Base-by-base conservation (phyloP, 2,329 filamentous ascomycete species). In the Fusarium tupiense region DNA sequence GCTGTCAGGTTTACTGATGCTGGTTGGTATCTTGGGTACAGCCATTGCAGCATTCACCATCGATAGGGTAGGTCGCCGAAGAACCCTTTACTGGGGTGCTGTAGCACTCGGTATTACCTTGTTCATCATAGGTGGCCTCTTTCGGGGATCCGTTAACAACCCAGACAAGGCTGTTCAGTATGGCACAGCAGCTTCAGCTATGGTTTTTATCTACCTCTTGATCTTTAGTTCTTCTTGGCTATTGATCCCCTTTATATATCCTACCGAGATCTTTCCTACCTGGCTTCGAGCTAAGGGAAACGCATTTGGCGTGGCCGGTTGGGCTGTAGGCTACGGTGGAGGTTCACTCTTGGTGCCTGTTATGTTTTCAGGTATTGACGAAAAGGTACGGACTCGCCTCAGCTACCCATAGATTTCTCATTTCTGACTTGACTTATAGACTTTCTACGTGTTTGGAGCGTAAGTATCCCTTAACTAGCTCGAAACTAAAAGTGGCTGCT, bases 1-100 rank as follows among this genome's bases (percentile, higher is more conserved):
- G 37, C 81, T 88, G 19, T 84, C 86, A 4, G 86, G 85, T 14
- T 84, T 85, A 13, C 74, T 87, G 8, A 88, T 87, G 53, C 86
- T 85, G 3, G 83, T 88, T 59, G 86, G 86, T 20, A 86, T 88
- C 44, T 60, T 87, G 14, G 86, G 85, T 8, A 88, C 86, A 12
- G 83, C 87, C 53, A 86, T 88, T 72, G 85, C 83, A 67, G 86
- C 86, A 6, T 85, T 83, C 50, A 80, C 80, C 29, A 77, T 84
- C 31, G 83, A 84, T 59, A 75, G 77, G 29, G 73, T 84, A 38
- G 83, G 83, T 47, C 80, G 83, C 24, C 78, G 81, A 37, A 65
- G 77, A 58, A 82, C 79, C 4, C 74, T 83, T 29, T 82, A 78
- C 67, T 83, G 80, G 81, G 82, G 77, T 47, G 79, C 81, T 24